These are phyloP conservation scores for Penicillium polonicum DNA, from an alignment of 2,329 filamentous ascomycete genomes.

Conservation along the genomic window DNA sequence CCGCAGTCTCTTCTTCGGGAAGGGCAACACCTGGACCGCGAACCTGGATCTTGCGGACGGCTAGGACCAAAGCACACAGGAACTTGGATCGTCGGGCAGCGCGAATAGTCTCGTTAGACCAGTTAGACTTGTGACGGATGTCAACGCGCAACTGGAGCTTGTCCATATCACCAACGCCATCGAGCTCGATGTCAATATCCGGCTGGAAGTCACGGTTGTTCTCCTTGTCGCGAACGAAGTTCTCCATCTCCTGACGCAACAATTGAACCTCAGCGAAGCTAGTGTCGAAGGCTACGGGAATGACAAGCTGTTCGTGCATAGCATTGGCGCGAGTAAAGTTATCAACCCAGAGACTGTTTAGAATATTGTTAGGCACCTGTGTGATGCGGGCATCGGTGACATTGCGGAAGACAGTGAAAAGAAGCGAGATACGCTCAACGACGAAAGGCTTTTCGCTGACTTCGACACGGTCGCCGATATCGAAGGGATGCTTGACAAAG, in stretches of 20 bases:
- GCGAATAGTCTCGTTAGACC: constrained; percentile 81
- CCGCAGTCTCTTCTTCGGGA: constrained; percentile 33
- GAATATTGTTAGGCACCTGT: constrained; percentile 83
- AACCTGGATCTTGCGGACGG: constrained; percentile 84
- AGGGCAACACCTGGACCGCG: constrained; percentile 72
- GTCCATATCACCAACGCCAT: constrained; percentile 78
- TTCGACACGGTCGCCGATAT: constrained; percentile 92
- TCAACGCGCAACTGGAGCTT: constrained; percentile 80
- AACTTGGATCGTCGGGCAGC: constrained; percentile 86
- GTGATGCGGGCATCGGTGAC: constrained; percentile 76
- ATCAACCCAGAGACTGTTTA: constrained; percentile 93
- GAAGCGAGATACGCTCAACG: constrained; percentile 89
- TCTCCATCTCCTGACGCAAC: constrained; percentile 78
- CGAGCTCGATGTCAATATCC: constrained; percentile 75
- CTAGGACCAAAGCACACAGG: constrained; percentile 86
- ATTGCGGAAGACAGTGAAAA: constrained; percentile 88
- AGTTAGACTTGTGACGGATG: constrained; percentile 90
- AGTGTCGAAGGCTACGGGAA: constrained; percentile 83
- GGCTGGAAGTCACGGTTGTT: constrained; percentile 90
- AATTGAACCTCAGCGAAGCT: constrained; percentile 85
- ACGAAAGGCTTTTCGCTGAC: constrained; percentile 67
- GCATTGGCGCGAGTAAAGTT: constrained; percentile 88
- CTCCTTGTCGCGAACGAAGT: constrained; percentile 77
- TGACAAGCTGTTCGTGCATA: constrained; percentile 80
- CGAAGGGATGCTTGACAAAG: constrained; percentile 97